These are phyloP conservation scores for Gloeostereum incarnatum DNA, from an alignment of 768 basidiomycete genomes.

Conservation along the genomic window DNA sequence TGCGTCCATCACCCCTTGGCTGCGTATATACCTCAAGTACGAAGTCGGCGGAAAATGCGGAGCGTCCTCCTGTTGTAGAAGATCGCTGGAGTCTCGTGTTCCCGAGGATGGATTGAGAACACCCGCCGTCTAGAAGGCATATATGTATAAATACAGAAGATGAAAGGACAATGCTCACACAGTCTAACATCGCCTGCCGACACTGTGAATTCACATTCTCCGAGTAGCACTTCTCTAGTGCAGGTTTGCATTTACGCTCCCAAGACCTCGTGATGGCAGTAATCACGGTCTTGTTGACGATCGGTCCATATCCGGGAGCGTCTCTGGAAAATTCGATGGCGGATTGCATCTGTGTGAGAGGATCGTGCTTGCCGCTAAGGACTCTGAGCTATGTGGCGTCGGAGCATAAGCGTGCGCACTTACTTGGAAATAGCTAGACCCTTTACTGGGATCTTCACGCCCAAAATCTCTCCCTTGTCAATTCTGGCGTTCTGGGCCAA, in stretches of 20 bases:
- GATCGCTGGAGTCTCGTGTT: constrained; percentile 25
- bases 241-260: constrained; percentile 26
- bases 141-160: background rate
- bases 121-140: constrained; percentile 16
- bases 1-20: constrained; percentile 15
- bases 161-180: constrained; percentile 20
- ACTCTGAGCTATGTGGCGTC: background rate
- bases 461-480: constrained; percentile 19
- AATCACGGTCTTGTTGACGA: constrained; percentile 23
- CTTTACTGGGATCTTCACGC: constrained; percentile 25
- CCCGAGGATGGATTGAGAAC: constrained; percentile 23
- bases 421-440: constrained; percentile 36
- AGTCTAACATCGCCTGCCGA: constrained; percentile 23
- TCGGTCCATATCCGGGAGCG: constrained; percentile 38
- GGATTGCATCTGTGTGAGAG: constrained; percentile 30
- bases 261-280: constrained; percentile 23
- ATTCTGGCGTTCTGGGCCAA: constrained; percentile 33
- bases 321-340: constrained; percentile 28
- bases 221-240: constrained; percentile 26
- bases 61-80: constrained; percentile 21
- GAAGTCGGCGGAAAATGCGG: constrained; percentile 28
- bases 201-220: constrained; percentile 24
- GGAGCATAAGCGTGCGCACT: constrained; percentile 1
- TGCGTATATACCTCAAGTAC: constrained; percentile 23
- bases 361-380: constrained; percentile 35